Conservation (phyloP, 495 filamentous ascomycete species). For the Aspergillus leporis region DNA sequence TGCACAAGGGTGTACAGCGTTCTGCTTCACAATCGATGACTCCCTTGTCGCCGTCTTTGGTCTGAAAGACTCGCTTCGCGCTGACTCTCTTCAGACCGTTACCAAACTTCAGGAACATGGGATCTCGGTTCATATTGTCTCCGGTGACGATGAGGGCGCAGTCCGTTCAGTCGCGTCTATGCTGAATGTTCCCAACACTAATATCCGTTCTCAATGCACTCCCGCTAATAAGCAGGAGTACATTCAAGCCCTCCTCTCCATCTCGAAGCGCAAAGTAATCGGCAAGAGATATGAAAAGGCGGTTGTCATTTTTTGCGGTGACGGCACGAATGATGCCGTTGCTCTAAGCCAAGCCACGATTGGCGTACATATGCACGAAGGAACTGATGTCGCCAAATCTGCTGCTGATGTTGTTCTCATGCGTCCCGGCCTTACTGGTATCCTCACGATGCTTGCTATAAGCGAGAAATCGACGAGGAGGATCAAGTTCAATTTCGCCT, state of each 20-base stretch:
- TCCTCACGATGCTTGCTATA: slow-evolving; percentile 60
- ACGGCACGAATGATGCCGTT: slow-evolving; percentile 80
- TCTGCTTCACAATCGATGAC: slow-evolving; percentile 60
- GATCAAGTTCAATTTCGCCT: slow-evolving; percentile 70
- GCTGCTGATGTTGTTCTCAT: slow-evolving; percentile 73
- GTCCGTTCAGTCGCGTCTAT: slow-evolving; percentile 55
- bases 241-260: slow-evolving; percentile 44
- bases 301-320: slow-evolving; percentile 68
- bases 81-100: slow-evolving; percentile 54
- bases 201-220: slow-evolving; percentile 52
- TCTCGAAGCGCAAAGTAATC: slow-evolving; percentile 50
- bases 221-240: slow-evolving; percentile 66
- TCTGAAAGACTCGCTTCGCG: slow-evolving; percentile 59
- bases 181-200: slow-evolving; percentile 51
- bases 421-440: slow-evolving; percentile 53
- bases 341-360: slow-evolving; percentile 73
- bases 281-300: slow-evolving; percentile 26
- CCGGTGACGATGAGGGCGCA: slow-evolving; percentile 65
- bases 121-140: slow-evolving; percentile 69
- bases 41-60: slow-evolving; percentile 57
- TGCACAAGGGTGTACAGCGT: slow-evolving; percentile 53
- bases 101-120: slow-evolving; percentile 47
- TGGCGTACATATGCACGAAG: slow-evolving; percentile 65
- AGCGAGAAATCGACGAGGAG: slow-evolving; percentile 54
- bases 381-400: slow-evolving; percentile 63